A percentile compares a stretch with the other conserved stretches of the same genome.
Conservation (phyloP, 1,284 basidiomycete species). For the Singerocomus inundabilis region DNA sequence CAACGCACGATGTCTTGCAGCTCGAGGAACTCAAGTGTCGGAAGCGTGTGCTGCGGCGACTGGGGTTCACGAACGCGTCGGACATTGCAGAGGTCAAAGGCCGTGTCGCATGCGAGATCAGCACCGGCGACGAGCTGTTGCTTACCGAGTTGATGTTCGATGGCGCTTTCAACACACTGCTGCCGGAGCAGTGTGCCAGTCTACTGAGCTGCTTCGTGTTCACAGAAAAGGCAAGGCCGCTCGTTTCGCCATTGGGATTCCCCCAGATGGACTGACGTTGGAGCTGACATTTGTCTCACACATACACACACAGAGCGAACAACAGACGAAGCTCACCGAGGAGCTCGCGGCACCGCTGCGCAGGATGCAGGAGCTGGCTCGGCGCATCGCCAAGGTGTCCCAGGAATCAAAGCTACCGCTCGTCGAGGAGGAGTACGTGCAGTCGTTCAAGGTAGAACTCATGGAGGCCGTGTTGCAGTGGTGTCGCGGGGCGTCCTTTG, state of each 20-base stretch:
- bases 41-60: conserved; percentile 88
- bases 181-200: conserved; percentile 91
- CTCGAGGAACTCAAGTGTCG: conserved; percentile 96
- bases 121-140: conserved; percentile 93
- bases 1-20: conserved; percentile 91
- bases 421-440: conserved; percentile 94
- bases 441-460: conserved; percentile 95
- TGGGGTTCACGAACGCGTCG: conserved; percentile 86
- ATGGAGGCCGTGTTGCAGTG: conserved; percentile 98
- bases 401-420: conserved; percentile 89
- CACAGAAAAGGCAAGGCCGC: conserved; percentile 91
- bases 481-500: conserved; percentile 97
- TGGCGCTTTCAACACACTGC: conserved; percentile 88
- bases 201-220: conserved; percentile 97
- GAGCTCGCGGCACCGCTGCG: conserved; percentile 91
- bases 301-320: conserved; percentile 70
- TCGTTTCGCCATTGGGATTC: too few relatives aligned
- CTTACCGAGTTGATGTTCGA: conserved; percentile 98
- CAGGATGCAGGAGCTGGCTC: conserved; percentile 92
- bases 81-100: conserved; percentile 99
- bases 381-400: conserved; percentile 93
- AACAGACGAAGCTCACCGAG: conserved; percentile 84
- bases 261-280: too few relatives aligned
- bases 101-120: conserved; percentile 97
- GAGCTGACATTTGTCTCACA: too few relatives aligned